These are phyloP conservation scores for Populus hybrid DNA, from an alignment of 441 rosid genomes.

Conservation along the genomic window DNA sequence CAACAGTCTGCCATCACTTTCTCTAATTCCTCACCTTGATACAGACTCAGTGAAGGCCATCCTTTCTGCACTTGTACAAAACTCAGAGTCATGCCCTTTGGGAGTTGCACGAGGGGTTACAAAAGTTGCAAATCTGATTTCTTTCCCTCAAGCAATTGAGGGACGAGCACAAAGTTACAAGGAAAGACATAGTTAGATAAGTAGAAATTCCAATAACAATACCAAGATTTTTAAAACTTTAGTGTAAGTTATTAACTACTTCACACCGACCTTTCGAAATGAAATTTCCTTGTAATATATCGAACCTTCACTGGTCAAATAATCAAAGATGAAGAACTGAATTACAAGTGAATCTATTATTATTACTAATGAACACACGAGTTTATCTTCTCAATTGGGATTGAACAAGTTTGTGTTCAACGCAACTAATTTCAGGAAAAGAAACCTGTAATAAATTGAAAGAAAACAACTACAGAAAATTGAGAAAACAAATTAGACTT, in stretches of 20 bases:
- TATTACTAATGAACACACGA: too few relatives aligned
- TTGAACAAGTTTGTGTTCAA: conserved; percentile 27
- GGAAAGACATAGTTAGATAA: background rate
- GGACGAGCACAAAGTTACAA: background rate
- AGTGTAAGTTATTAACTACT: background rate
- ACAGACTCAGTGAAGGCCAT: background rate
- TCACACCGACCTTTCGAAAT: background rate
- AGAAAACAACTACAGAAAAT: too few relatives aligned
- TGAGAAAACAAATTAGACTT: background rate
- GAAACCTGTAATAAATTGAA: background rate
- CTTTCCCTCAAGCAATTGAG: background rate
- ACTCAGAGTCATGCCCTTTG: background rate
- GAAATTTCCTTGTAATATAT: background rate
- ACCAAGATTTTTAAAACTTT: background rate
- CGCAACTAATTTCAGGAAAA: conserved; percentile 2
- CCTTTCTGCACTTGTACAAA: background rate
- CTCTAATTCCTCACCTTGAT: background rate
- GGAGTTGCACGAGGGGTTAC: background rate
- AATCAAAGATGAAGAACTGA: background rate
- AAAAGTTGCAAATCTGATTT: background rate
- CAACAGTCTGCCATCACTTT: background rate
- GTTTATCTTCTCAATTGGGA: background rate
- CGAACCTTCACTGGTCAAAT: background rate
- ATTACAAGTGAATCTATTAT: background rate
- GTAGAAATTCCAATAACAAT: background rate